Percentiles rank a stretch among this genome's conserved stretches.
phyloP scores from a whole-genome alignment of 169 alveolate species.

The Miamiensis avidus region DNA sequence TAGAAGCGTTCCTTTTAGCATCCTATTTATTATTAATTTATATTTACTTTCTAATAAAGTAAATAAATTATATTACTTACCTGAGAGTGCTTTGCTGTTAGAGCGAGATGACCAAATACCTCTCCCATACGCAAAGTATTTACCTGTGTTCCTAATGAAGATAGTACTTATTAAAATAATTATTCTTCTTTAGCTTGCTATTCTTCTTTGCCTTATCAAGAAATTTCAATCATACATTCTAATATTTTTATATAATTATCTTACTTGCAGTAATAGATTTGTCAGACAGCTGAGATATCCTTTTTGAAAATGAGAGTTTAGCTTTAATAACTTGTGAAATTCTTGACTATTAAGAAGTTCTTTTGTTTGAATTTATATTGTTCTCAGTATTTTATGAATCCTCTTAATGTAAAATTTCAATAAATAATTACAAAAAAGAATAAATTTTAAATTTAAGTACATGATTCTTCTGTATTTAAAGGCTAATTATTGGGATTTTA shows the following conservation, averaged over 20 bases:
- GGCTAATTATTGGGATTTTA: neutral
- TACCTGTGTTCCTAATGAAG: neutral
- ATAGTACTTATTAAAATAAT: neutral
- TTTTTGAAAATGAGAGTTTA: too few relatives aligned
- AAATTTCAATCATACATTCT: too few relatives aligned
- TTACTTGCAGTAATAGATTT: too few relatives aligned
- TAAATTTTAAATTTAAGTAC: neutral
- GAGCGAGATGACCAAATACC: conserved; percentile 4
- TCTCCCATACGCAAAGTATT: conserved; percentile 4
- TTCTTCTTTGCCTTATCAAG: neutral
- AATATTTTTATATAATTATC: too few relatives aligned
- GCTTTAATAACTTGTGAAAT: too few relatives aligned
- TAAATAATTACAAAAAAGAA: neutral
- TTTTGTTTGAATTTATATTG: too few relatives aligned
- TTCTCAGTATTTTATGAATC: neutral
- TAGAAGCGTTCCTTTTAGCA: conserved; percentile 21
- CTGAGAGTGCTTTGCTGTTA: neutral
- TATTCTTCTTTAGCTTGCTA: too few relatives aligned
- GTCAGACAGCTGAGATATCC: too few relatives aligned
- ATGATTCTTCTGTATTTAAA: neutral
- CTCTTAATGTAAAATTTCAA: neutral
- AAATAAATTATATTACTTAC: neutral
- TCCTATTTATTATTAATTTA: neutral
- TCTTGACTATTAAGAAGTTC: too few relatives aligned
- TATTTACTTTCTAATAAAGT: neutral